Conservation (phyloP, 176 grass and related monocot species). For the Carex myosuroides region DNA sequence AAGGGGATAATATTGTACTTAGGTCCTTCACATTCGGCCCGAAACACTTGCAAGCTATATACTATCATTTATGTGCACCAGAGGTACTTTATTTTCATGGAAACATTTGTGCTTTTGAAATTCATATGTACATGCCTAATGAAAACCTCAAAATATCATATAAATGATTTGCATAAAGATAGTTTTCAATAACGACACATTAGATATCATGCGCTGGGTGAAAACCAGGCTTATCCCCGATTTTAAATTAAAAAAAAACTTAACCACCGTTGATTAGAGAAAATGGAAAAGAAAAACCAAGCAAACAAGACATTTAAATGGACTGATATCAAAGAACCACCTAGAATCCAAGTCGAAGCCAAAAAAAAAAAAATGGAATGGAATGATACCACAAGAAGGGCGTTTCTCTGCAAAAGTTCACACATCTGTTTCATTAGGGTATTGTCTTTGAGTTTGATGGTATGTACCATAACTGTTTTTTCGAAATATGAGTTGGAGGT, state of each 20-base stretch:
- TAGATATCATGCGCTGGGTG: not conserved
- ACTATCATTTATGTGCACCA: conserved; percentile 18
- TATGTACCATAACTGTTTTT: too few relatives aligned
- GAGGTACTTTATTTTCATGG: not conserved
- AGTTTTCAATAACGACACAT: not conserved
- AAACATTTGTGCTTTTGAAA: not conserved
- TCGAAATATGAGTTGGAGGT: too few relatives aligned
- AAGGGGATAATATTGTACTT: not conserved
- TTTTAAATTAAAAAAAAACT: not conserved
- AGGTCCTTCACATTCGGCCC: conserved; percentile 5
- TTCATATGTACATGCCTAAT: not conserved
- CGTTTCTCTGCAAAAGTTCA: too few relatives aligned
- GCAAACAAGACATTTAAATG: too few relatives aligned
- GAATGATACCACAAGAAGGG: too few relatives aligned
- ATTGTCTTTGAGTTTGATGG: too few relatives aligned
- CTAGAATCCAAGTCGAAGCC: too few relatives aligned
- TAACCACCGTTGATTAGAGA: not conserved
- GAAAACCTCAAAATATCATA: not conserved
- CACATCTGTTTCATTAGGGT: too few relatives aligned
- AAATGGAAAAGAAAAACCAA: too few relatives aligned
- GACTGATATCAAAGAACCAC: too few relatives aligned
- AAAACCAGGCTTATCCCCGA: not conserved
- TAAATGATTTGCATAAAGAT: not conserved
- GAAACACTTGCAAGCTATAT: conserved; percentile 4
- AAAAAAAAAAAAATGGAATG: too few relatives aligned